Percentiles rank a stretch among this genome's conserved stretches.
phyloP scores from a whole-genome alignment of 2,329 filamentous ascomycete genomes.

The Penicillium crustosum region DNA sequence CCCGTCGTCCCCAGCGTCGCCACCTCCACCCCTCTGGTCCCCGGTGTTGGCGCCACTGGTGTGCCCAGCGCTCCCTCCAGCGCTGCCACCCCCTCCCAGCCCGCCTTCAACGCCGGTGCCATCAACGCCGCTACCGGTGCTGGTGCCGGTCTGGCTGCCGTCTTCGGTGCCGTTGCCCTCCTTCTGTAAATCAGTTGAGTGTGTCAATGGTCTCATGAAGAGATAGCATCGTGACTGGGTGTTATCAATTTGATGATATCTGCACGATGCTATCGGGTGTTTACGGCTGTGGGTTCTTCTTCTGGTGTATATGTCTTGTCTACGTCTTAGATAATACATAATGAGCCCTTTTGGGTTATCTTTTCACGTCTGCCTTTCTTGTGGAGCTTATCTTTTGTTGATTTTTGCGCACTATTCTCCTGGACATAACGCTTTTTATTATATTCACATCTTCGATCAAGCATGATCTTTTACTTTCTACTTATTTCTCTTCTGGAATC shows the following conservation, averaged over 20 bases:
- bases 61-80: slow-evolving; percentile 23
- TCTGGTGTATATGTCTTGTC: slow-evolving; percentile 8
- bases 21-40: slow-evolving; percentile 25
- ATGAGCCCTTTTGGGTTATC: slow-evolving; percentile 31
- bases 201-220: slow-evolving; percentile 5
- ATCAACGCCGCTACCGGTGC: slow-evolving; percentile 49
- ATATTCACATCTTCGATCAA: slow-evolving; percentile 9
- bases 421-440: slow-evolving; percentile 19
- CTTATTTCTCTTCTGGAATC: background rate
- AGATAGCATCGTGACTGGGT: background rate
- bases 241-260: background rate
- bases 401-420: slow-evolving; percentile 11
- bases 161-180: slow-evolving; percentile 53
- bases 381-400: slow-evolving; percentile 6
- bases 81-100: slow-evolving; percentile 20
- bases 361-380: slow-evolving; percentile 15
- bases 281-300: slow-evolving; percentile 3
- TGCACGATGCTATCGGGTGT: slow-evolving; percentile 13
- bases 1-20: slow-evolving; percentile 15
- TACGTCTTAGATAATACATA: slow-evolving; percentile 40
- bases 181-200: slow-evolving; percentile 40
- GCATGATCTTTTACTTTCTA: slow-evolving; percentile 7
- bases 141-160: slow-evolving; percentile 53
- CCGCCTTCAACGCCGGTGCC: slow-evolving; percentile 52
- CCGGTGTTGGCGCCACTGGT: slow-evolving; percentile 15